Evolutionary conservation across 2,329 filamentous ascomycete genomes (phyloP).

Genomic region (Verticillium longisporum): DNA sequence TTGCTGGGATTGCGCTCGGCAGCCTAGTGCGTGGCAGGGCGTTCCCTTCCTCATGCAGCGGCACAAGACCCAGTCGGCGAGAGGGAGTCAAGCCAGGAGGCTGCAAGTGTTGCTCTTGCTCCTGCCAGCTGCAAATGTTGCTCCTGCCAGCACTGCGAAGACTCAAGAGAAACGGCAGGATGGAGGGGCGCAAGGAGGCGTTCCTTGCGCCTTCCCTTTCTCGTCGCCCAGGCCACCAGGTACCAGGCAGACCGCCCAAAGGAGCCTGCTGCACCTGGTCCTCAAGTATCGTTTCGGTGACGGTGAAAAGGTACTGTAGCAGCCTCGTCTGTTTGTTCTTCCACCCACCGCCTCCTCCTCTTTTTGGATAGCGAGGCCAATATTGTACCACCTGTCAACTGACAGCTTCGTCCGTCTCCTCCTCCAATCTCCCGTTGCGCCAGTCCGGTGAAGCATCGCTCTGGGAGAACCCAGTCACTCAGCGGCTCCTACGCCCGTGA

Average conservation of each 20-base stretch:
- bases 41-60: background rate
- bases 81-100: background rate
- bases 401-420: background rate
- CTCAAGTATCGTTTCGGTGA: background rate
- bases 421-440: background rate
- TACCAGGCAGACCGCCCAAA: background rate
- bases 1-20: background rate
- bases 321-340: background rate
- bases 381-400: background rate
- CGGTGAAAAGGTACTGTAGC: background rate
- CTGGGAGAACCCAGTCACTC: background rate
- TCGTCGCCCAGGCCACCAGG: background rate
- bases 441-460: background rate
- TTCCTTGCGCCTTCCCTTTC: conserved; percentile 3
- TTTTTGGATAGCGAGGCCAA: no score
- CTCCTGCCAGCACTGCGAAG: background rate
- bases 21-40: background rate
- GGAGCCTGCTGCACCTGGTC: background rate
- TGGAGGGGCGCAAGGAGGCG: background rate
- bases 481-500: background rate
- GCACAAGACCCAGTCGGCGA: background rate
- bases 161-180: background rate
- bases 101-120: background rate
- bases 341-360: no score
- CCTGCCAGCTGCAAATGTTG: background rate